phyloP scores from a whole-genome alignment of 192 early-diverging fungal genomes.

The Coemansia sp. region DNA sequence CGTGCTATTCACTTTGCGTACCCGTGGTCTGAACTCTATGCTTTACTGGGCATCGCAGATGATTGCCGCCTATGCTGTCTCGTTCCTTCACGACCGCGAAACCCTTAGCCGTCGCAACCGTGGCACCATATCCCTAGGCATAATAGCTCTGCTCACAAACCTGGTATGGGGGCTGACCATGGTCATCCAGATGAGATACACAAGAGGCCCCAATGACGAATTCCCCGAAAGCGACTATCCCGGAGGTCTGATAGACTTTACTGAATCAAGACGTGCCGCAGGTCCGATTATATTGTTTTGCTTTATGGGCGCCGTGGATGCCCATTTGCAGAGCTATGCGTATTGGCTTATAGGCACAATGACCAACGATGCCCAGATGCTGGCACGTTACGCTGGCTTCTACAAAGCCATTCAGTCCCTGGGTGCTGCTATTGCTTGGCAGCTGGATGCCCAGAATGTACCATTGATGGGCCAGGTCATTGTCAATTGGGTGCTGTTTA shows the following conservation, averaged over 20 bases:
- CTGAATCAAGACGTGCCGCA: conserved; percentile 46
- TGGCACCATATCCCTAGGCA: conserved; percentile 4
- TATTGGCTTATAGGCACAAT: conserved; percentile 78
- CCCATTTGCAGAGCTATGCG: conserved; percentile 63
- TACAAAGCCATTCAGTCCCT: conserved; percentile 68
- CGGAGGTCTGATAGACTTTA: conserved; percentile 48
- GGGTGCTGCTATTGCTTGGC: conserved; percentile 58
- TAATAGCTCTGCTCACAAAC: conserved; percentile 11
- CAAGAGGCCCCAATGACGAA: conserved; percentile 1
- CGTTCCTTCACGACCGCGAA: conserved; percentile 32
- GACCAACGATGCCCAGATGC: conserved; percentile 62
- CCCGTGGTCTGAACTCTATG: conserved; percentile 69
- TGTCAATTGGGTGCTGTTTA: conserved; percentile 44
- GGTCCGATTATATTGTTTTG: conserved; percentile 64
- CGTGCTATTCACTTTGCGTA: conserved; percentile 62
- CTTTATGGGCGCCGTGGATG: conserved; percentile 67
- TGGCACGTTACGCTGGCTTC: conserved; percentile 65
- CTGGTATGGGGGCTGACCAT: conserved; percentile 53
- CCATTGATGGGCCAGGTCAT: conserved; percentile 36
- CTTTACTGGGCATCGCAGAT: conserved; percentile 80
- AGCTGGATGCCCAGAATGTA: conserved; percentile 50
- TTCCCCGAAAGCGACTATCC: conserved; percentile 16
- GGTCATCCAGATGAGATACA: conserved; percentile 56
- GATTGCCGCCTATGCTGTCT: conserved; percentile 59
- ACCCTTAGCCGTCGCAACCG: conserved; percentile 17